Conservation (phyloP, 2,329 filamentous ascomycete species). For the Coniochaeta ligniaria region DNA sequence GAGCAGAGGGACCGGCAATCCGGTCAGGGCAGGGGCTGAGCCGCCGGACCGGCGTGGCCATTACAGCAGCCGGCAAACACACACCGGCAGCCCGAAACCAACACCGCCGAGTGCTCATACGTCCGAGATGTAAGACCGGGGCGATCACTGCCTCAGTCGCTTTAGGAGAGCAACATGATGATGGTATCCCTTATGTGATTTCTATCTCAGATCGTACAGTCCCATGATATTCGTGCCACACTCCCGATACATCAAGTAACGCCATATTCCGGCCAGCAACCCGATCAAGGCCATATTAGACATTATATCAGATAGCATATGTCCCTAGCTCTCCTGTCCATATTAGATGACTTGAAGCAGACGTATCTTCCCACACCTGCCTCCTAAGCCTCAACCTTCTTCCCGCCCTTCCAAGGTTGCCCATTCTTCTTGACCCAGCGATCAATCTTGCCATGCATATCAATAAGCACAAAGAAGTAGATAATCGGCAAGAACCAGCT, state of each 20-base stretch:
- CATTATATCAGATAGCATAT: neutral
- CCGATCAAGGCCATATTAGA: neutral
- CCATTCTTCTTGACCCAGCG: slow-evolving; percentile 51
- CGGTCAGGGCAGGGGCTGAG: neutral
- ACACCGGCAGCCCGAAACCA: too few species aligned
- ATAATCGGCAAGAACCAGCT: slow-evolving; percentile 44
- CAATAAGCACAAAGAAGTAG: slow-evolving; percentile 50
- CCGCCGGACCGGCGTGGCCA: too few species aligned
- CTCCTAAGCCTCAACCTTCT: neutral
- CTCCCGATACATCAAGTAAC: too few species aligned
- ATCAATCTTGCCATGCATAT: slow-evolving; percentile 50
- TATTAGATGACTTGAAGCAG: too few species aligned
- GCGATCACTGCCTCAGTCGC: too few species aligned
- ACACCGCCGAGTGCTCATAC: too few species aligned
- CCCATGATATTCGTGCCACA: neutral
- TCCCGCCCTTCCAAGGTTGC: slow-evolving; percentile 38
- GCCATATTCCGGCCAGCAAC: neutral
- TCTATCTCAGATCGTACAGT: neutral
- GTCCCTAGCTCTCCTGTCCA: neutral
- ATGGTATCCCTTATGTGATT: neutral
- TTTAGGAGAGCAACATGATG: too few species aligned
- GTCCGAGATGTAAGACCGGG: too few species aligned
- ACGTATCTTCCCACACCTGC: neutral
- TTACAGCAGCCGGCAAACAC: too few species aligned
- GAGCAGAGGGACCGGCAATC: too few species aligned